Evolutionary conservation across 2,329 filamentous ascomycete genomes (phyloP).

Genomic region (Microdochium nivale): DNA sequence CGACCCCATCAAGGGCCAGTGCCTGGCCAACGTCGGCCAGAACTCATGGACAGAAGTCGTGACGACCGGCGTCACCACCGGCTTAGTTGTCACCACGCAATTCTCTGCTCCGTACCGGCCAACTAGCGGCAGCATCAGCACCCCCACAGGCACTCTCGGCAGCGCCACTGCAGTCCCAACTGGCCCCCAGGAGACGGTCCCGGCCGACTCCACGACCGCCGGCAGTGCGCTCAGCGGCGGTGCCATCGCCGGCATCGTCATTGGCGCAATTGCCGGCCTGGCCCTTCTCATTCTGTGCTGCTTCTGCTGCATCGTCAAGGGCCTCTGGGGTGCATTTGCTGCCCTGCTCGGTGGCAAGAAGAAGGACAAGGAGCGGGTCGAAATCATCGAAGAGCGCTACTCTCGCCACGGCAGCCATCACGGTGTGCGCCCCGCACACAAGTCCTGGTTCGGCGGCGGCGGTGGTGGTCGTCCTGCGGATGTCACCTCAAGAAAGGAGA

Average conservation of each 20-base stretch:
- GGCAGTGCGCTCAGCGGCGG: slow-evolving; percentile 51
- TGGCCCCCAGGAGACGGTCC: slow-evolving; percentile 29
- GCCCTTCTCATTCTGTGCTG: slow-evolving; percentile 60
- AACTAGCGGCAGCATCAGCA: slow-evolving; percentile 43
- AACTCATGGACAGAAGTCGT: slow-evolving; percentile 31
- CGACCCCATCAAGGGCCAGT: slow-evolving; percentile 38
- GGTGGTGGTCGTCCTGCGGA: slow-evolving; percentile 30
- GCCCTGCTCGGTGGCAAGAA: slow-evolving; percentile 53
- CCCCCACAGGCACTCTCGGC: slow-evolving; percentile 42
- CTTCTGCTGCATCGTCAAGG: slow-evolving; percentile 63
- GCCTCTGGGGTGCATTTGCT: slow-evolving; percentile 49
- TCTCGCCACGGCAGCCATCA: slow-evolving; percentile 37
- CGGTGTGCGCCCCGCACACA: slow-evolving; percentile 42
- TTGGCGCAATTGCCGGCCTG: slow-evolving; percentile 61
- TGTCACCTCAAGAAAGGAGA: slow-evolving; percentile 31
- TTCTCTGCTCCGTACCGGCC: slow-evolving; percentile 42
- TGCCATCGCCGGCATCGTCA: slow-evolving; percentile 74
- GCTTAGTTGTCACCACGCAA: slow-evolving; percentile 40
- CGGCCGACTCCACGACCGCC: slow-evolving; percentile 30
- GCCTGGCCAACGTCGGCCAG: slow-evolving; percentile 42
- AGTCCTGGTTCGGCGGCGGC: slow-evolving; percentile 47
- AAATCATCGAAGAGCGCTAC: slow-evolving; percentile 56
- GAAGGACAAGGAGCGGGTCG: slow-evolving; percentile 45
- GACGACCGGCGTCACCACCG: slow-evolving; percentile 34
- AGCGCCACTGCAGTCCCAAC: slow-evolving; percentile 40